Evolutionary conservation across 108 stramenopile genomes (phyloP).

Genomic region (Nitzschia palea): DNA sequence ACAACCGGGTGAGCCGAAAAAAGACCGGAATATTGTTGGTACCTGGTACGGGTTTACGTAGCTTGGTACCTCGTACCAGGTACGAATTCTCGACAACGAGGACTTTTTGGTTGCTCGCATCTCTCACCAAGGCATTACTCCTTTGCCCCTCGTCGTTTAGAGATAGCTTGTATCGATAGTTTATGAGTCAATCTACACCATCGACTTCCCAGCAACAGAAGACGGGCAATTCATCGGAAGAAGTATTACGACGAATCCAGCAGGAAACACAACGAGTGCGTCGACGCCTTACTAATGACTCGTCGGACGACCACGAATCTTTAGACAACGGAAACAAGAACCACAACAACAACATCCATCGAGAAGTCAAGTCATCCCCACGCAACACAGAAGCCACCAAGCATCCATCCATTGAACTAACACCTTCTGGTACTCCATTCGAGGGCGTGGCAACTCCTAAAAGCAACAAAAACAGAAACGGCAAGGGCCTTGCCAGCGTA

Average conservation of each 20-base stretch:
- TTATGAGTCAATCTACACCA: not conserved
- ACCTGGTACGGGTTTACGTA: no score
- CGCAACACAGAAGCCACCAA: not conserved
- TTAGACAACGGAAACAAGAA: not conserved
- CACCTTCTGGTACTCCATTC: not conserved
- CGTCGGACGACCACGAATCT: not conserved
- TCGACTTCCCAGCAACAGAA: not conserved
- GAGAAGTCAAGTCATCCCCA: not conserved
- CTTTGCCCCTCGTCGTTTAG: no score
- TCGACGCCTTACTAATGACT: constrained; percentile 14
- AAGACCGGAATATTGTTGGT: no score
- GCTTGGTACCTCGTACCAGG: no score
- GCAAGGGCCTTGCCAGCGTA: not conserved
- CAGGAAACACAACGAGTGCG: constrained; percentile 29
- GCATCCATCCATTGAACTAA: not conserved
- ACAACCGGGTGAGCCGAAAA: no score
- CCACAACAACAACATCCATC: not conserved
- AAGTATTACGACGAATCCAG: constrained; percentile 25
- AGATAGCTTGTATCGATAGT: no score
- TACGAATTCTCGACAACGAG: no score
- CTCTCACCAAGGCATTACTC: no score
- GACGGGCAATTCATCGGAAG: not conserved
- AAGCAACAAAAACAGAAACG: not conserved
- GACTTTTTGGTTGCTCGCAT: no score
- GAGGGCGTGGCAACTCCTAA: not conserved